phyloP scores from a whole-genome alignment of 257 asterid species.

The Voacanga thouarsii region DNA sequence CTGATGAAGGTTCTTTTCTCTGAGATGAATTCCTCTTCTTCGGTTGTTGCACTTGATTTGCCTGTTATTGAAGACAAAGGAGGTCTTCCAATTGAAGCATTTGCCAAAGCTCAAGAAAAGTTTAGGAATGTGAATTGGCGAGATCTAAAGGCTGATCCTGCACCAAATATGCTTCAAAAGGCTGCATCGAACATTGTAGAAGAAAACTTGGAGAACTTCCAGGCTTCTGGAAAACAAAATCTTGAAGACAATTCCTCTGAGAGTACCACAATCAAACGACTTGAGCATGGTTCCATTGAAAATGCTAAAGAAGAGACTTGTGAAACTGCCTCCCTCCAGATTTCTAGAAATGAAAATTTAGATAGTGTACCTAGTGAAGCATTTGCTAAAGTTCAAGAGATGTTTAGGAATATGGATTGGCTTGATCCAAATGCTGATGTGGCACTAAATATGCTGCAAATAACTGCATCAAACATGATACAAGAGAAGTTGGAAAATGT shows the following conservation, averaged over 20 bases:
- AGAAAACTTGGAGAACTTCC: conserved; percentile 29
- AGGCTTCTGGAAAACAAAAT: conserved; percentile 19
- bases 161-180: conserved; percentile 26
- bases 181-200: conserved; percentile 30
- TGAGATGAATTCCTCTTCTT: conserved; percentile 51
- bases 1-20: conserved; percentile 54
- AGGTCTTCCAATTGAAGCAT: conserved; percentile 49
- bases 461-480: conserved; percentile 4
- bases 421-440: conserved; percentile 9
- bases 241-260: conserved; percentile 21
- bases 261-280: conserved; percentile 5
- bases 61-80: conserved; percentile 33
- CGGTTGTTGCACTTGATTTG: conserved; percentile 26
- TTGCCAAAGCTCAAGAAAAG: conserved; percentile 37
- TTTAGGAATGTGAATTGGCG: conserved; percentile 36
- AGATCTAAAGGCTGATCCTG: conserved; percentile 32
- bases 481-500: conserved; percentile 5
- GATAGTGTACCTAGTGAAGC: conserved; percentile 15
- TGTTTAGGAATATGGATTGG: conserved; percentile 5
- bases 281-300: conserved; percentile 16
- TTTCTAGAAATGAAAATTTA: conserved; percentile 6
- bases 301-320: conserved; percentile 16
- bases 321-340: conserved; percentile 7
- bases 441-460: conserved; percentile 3
- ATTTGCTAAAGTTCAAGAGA: conserved; percentile 18